phyloP scores from a whole-genome alignment of 495 filamentous ascomycete genomes.

The Trichoderma parareesei region DNA sequence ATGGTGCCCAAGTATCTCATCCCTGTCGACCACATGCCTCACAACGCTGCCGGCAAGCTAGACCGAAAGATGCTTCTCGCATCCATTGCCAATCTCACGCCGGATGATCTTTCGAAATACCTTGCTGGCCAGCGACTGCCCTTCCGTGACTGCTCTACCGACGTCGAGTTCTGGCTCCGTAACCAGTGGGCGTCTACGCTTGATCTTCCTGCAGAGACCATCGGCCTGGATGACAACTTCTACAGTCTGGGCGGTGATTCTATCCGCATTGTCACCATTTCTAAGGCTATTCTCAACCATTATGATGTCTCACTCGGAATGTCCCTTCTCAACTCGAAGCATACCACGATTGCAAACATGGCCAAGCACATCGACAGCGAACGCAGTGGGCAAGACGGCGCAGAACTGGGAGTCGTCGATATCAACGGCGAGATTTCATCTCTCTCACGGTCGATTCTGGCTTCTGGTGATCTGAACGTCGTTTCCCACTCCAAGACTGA shows the following conservation, averaged over 20 bases:
- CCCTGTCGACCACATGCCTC: neutral
- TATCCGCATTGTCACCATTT: slow-evolving; percentile 21
- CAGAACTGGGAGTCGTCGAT: neutral
- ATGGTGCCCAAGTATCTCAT: slow-evolving; percentile 18
- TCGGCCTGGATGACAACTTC: slow-evolving; percentile 46
- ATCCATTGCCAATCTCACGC: slow-evolving; percentile 16
- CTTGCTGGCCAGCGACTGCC: slow-evolving; percentile 12
- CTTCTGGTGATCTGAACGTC: neutral
- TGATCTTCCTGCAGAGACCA: slow-evolving; percentile 18
- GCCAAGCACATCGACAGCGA: neutral
- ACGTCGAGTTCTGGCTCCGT: slow-evolving; percentile 14
- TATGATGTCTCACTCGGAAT: neutral
- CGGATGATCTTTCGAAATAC: neutral
- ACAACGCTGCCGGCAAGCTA: slow-evolving; percentile 45
- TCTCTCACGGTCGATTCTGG: neutral
- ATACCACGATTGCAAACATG: slow-evolving; percentile 8
- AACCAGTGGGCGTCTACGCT: slow-evolving; percentile 21
- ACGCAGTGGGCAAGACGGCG: neutral
- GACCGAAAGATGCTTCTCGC: slow-evolving; percentile 49
- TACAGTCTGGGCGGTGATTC: slow-evolving; percentile 58
- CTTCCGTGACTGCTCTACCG: slow-evolving; percentile 16
- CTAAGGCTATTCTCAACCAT: neutral
- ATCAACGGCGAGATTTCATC: neutral
- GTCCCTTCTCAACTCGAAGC: slow-evolving; percentile 5
- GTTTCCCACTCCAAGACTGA: neutral